Base-by-base conservation (phyloP, 768 basidiomycete genomes). In the Agaricus subrufescens region DNA sequence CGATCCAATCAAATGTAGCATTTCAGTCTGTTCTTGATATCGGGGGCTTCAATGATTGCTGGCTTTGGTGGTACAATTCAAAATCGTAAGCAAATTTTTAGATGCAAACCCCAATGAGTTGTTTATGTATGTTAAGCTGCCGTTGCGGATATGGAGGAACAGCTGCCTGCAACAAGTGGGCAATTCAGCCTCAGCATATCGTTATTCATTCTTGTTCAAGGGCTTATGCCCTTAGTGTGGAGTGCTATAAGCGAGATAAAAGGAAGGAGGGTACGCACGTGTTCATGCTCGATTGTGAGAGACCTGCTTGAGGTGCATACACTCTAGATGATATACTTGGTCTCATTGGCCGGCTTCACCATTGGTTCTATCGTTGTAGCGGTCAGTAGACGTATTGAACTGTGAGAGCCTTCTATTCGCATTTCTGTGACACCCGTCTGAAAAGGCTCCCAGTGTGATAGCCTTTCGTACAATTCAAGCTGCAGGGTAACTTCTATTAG, bases 191-290 rank as follows among this genome's bases (percentile, higher is more conserved):
- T 83, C 67, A 81, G 80, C 57, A 71, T 91, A 12, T 85, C 88
- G 0, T 58, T 86, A n/a, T 92, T 89, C 67, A 87, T 90, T 56
- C 69, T 85, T 2, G 62, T 89, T 10, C 91, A 92, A 66, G 90
- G 91, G 2, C 66, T 71, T 10, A 68, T 84, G 52, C 91, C 90
- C 0, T 62, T 89, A 10, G 37, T 86, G 3, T 91, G 90, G 89
- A 80, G 76, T 52, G 78, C 82, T 0, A 70, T 86, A 26, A 86
- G 85, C 54, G 91, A 93, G 68, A 79, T 92, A 31, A 84, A 82
- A 63, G 91, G 90, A 7, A 74, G 90, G 52, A 91, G 84, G 75
- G 84, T 84, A 59, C 23, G 75, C 58, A 26, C 15, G 6, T 44
- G 30, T 9, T 23, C 48, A 10, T 8, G 31, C 12, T 29, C 25